A percentile compares a stretch with the other conserved stretches of the same genome.
phyloP scores from a whole-genome alignment of 208 protist genomes.

The Trichomonas gallinae region DNA sequence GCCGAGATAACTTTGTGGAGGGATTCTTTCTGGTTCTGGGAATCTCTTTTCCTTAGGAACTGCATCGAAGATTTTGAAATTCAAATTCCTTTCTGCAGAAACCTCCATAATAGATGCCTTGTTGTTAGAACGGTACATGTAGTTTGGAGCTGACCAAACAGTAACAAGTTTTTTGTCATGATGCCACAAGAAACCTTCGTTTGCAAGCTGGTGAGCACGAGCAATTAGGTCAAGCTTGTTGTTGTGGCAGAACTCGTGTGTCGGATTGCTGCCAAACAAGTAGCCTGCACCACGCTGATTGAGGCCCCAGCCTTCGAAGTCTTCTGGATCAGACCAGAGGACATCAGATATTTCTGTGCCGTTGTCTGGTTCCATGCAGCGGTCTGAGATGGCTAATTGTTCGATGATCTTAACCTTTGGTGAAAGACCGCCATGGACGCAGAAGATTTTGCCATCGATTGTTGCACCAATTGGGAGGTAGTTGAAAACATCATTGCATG shows the following conservation, averaged over 20 bases:
- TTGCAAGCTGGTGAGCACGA: conserved; percentile 43
- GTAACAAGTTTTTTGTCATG: conserved; percentile 35
- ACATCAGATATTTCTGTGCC: neutral
- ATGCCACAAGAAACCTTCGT: conserved; percentile 41
- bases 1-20: neutral
- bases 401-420: conserved; percentile 47
- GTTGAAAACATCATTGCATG: conserved; percentile 56
- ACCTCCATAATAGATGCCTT: conserved; percentile 42
- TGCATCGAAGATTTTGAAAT: conserved; percentile 32
- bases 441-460: conserved; percentile 64
- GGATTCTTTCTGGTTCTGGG: neutral
- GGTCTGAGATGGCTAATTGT: neutral
- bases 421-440: conserved; percentile 70
- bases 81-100: conserved; percentile 38
- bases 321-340: neutral
- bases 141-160: conserved; percentile 44
- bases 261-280: conserved; percentile 92
- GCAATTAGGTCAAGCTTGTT: conserved; percentile 42
- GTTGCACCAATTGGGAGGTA: conserved; percentile 68
- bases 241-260: conserved; percentile 64
- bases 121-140: conserved; percentile 42
- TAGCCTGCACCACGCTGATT: conserved; percentile 93
- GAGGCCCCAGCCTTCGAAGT: conserved; percentile 76
- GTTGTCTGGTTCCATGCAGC: neutral
- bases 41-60: neutral